Conservation (phyloP, 176 grass and related monocot genomes). For the Eleusine indica region DNA sequence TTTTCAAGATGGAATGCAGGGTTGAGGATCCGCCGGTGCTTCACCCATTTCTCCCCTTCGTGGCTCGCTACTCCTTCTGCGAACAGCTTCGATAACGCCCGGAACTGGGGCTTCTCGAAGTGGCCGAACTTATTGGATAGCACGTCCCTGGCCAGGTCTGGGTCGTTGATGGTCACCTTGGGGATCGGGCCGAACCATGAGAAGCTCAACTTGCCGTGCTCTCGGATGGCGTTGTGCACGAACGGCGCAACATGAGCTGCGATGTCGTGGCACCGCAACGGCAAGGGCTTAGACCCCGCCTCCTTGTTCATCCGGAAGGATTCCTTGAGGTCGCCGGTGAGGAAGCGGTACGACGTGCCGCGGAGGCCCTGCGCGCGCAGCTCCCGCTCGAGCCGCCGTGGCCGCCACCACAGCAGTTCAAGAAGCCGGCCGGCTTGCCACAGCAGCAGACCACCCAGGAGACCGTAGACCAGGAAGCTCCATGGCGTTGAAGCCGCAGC, state of each 20-base stretch:
- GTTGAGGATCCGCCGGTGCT: slow-evolving; percentile 63
- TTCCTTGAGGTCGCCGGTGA: slow-evolving; percentile 49
- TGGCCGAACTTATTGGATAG: slow-evolving; percentile 56
- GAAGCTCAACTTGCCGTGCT: slow-evolving; percentile 48
- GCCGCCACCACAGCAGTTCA: slow-evolving; percentile 47
- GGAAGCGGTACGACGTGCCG: slow-evolving; percentile 53
- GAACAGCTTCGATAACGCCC: slow-evolving; percentile 27
- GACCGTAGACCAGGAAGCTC: slow-evolving; percentile 33
- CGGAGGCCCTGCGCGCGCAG: slow-evolving; percentile 52
- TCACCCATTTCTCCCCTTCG: slow-evolving; percentile 66
- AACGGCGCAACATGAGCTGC: slow-evolving; percentile 38
- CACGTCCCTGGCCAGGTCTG: slow-evolving; percentile 44
- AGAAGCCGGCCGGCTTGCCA: slow-evolving; percentile 33
- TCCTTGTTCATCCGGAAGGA: slow-evolving; percentile 24
- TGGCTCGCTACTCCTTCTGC: neutral
- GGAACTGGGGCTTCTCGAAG: slow-evolving; percentile 53
- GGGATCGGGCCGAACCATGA: slow-evolving; percentile 54
- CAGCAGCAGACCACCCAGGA: slow-evolving; percentile 32
- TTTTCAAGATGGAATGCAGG: slow-evolving; percentile 60
- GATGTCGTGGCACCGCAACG: slow-evolving; percentile 54
- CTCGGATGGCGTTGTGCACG: slow-evolving; percentile 8
- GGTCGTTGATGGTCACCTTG: slow-evolving; percentile 40
- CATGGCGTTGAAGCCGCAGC: neutral
- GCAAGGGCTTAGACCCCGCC: slow-evolving; percentile 29
- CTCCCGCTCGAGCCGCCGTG: slow-evolving; percentile 42